Conservation (phyloP, 768 basidiomycete species). For the Rhodotorula kratochvilovae region DNA sequence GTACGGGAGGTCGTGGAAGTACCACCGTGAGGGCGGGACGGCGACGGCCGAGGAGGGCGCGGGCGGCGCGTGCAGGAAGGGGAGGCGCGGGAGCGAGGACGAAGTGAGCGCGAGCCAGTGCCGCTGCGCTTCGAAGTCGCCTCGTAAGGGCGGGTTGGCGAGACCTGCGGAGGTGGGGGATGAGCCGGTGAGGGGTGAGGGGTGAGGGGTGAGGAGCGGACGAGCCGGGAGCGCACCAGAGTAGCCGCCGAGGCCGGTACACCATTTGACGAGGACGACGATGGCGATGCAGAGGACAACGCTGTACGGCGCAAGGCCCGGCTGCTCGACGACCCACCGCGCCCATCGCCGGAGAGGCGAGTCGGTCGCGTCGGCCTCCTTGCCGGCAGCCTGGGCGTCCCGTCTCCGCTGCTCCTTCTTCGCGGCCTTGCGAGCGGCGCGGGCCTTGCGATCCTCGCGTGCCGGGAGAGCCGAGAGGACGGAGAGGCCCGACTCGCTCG, state of each 20-base stretch:
- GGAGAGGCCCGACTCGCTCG: conserved; percentile 10
- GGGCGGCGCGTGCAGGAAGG: conserved; percentile 1
- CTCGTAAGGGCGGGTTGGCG: conserved; percentile 41
- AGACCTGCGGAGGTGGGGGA: conserved; percentile 23
- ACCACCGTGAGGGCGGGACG: conserved; percentile 64
- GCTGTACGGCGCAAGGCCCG: background rate
- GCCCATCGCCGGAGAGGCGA: conserved; percentile 9
- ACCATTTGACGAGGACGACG: conserved; percentile 58
- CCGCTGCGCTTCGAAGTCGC: conserved; percentile 46
- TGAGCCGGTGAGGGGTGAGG: background rate
- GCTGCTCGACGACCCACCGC: conserved; percentile 6
- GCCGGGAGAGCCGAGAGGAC: conserved; percentile 8
- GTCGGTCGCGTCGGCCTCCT: conserved; percentile 10
- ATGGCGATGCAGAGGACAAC: conserved; percentile 9
- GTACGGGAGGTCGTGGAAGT: conserved; percentile 77
- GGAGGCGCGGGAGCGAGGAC: conserved; percentile 35
- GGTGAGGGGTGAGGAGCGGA: background rate
- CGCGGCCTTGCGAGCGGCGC: background rate
- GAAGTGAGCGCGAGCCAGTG: conserved; percentile 46
- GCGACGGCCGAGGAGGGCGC: conserved; percentile 41
- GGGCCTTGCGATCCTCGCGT: background rate
- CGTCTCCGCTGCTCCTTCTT: background rate
- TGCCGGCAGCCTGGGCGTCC: background rate
- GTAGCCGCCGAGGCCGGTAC: conserved; percentile 70
- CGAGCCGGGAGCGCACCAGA: conserved; percentile 56